Evolutionary conservation across 306 rosid genomes (phyloP).

Genomic region (Prunus salicina): DNA sequence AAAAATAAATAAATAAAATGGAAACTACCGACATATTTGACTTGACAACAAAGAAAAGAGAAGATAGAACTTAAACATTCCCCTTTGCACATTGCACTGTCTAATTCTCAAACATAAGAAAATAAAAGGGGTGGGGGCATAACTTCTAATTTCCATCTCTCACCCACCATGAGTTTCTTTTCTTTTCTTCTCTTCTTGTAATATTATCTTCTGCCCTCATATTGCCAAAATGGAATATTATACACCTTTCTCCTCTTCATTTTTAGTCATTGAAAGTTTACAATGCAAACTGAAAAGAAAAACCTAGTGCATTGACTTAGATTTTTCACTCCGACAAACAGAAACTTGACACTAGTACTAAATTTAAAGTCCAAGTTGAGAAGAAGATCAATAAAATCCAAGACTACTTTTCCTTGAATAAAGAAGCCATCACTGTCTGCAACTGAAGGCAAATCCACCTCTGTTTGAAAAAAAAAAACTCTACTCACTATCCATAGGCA

Average conservation of each 20-base stretch:
- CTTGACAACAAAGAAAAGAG: background rate
- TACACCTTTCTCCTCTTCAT: no score
- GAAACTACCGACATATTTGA: background rate
- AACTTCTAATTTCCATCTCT: background rate
- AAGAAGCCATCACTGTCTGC: constrained; percentile 40
- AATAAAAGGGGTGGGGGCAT: background rate
- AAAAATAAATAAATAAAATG: no score
- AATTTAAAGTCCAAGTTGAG: background rate
- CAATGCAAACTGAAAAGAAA: background rate
- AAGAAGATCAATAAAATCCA: background rate
- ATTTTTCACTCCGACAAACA: no score
- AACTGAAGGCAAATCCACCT: background rate
- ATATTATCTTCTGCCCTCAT: background rate
- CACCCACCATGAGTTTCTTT: background rate
- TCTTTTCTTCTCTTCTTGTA: no score
- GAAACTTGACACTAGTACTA: background rate
- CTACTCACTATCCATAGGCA: no score
- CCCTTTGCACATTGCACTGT: background rate
- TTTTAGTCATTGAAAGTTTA: no score
- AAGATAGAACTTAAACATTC: background rate
- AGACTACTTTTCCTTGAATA: constrained; percentile 45
- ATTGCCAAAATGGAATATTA: background rate
- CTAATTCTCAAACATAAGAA: background rate
- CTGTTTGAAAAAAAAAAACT: no score
- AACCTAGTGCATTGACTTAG: background rate